Evolutionary conservation across 2,329 filamentous ascomycete genomes (phyloP).

Genomic region (Microdochium bolleyi): DNA sequence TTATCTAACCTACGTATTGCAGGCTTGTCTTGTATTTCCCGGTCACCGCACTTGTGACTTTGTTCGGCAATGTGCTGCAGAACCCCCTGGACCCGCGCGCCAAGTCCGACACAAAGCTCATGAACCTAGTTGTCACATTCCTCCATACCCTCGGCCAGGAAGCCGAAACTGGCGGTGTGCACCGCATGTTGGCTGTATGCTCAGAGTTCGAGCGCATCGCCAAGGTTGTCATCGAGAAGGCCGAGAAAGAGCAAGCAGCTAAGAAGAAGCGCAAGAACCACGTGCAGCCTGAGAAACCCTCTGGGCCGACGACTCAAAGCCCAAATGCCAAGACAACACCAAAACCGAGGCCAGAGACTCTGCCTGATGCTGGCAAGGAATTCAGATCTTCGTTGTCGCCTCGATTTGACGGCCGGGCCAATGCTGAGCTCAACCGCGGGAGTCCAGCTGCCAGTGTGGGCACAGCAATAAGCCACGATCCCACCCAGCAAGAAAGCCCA

Average conservation of each 20-base stretch:
- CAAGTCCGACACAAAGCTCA: slow-evolving; percentile 79
- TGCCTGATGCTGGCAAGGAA: slow-evolving; percentile 1
- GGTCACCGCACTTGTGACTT: slow-evolving; percentile 85
- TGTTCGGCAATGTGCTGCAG: slow-evolving; percentile 94
- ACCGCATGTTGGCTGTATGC: slow-evolving; percentile 88
- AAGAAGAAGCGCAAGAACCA: slow-evolving; percentile 73
- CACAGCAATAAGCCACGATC: slow-evolving; percentile 4
- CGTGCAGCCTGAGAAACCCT: slow-evolving; percentile 10
- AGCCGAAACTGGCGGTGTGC: slow-evolving; percentile 81
- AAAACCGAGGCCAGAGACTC: slow-evolving; percentile 21
- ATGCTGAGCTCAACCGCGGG: neutral
- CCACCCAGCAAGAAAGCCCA: slow-evolving; percentile 26
- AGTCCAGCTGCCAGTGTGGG: slow-evolving; percentile 2
- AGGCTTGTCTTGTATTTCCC: slow-evolving; percentile 94
- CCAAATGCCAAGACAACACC: slow-evolving; percentile 16
- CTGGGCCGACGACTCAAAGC: slow-evolving; percentile 14
- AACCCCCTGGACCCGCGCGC: slow-evolving; percentile 87
- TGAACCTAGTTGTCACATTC: slow-evolving; percentile 90
- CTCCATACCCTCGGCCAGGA: slow-evolving; percentile 83
- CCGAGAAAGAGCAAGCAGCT: slow-evolving; percentile 74
- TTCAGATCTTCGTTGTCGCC: slow-evolving; percentile 14
- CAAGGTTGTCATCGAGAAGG: slow-evolving; percentile 81
- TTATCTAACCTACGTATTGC: neutral
- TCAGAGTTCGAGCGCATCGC: slow-evolving; percentile 96
- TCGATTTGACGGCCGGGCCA: slow-evolving; percentile 19